Conservation (phyloP, 495 filamentous ascomycete species). For the Cercophora samala region DNA sequence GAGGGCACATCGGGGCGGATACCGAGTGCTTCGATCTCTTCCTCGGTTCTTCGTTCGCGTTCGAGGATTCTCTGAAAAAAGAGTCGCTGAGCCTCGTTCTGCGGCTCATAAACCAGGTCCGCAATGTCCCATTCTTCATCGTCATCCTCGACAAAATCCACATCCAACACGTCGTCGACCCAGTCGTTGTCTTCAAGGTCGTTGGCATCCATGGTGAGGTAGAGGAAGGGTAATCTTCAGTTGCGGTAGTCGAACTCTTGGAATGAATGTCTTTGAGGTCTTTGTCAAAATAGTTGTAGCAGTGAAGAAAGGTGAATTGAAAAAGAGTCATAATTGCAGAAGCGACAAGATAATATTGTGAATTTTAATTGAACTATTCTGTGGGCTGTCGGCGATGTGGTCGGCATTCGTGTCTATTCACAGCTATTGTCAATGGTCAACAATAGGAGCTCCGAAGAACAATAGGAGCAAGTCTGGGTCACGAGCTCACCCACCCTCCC, state of each 20-base stretch:
- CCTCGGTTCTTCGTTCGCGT: constrained; percentile 22
- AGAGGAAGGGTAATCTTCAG: neutral
- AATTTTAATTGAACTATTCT: neutral
- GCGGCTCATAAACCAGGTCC: neutral
- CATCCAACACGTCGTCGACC: neutral
- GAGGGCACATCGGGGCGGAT: constrained; percentile 23
- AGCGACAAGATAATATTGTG: neutral
- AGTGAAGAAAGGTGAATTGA: neutral
- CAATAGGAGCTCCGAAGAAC: constrained; percentile 1
- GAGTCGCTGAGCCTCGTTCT: constrained; percentile 5
- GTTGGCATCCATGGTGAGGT: neutral
- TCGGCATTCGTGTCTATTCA: neutral
- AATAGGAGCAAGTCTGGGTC: neutral
- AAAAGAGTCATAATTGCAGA: neutral
- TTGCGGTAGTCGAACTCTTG: neutral
- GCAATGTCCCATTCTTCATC: neutral
- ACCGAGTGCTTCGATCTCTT: constrained; percentile 26
- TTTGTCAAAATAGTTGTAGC: neutral
- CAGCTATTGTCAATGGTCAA: neutral
- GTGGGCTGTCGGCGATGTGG: neutral
- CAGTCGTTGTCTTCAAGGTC: neutral
- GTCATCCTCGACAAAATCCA: neutral
- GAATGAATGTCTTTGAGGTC: neutral
- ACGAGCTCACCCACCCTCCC: neutral
- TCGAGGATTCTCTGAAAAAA: constrained; percentile 13